Conservation (phyloP, 805 yeast genomes). For the Zygosaccharomyces bailii region DNA sequence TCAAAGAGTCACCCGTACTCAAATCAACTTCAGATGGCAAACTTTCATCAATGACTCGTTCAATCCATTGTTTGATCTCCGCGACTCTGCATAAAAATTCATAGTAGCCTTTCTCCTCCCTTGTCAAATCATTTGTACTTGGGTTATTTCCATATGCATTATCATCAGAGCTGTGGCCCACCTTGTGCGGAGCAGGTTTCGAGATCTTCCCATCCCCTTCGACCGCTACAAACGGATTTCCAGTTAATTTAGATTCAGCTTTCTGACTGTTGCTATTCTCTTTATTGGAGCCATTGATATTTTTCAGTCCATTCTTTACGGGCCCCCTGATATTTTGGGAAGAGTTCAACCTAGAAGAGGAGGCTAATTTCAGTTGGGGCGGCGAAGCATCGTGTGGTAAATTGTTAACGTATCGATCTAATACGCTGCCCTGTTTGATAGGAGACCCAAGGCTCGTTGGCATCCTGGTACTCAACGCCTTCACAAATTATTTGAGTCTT, state of each 20-base stretch:
- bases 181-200: neutral
- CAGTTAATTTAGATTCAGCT: neutral
- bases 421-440: constrained; percentile 13
- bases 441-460: constrained; percentile 24
- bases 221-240: constrained; percentile 6
- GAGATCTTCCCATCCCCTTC: neutral
- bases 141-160: neutral
- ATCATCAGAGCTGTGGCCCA: neutral
- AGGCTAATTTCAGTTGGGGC: constrained; percentile 22
- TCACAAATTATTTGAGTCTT: neutral
- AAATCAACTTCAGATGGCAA: constrained; percentile 57
- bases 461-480: constrained; percentile 10
- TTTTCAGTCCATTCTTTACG: neutral
- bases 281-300: neutral
- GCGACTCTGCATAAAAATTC: constrained; percentile 77
- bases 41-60: constrained; percentile 53
- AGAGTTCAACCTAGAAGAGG: constrained; percentile 27
- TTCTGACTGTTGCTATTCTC: neutral
- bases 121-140: constrained; percentile 8
- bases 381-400: constrained; percentile 15
- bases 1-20: constrained; percentile 52
- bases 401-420: constrained; percentile 31
- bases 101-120: constrained; percentile 47
- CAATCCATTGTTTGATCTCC: constrained; percentile 82
- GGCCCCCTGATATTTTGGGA: constrained; percentile 9